Conservation (phyloP, 2,329 filamentous ascomycete genomes). For the Aspergillus flavus region DNA sequence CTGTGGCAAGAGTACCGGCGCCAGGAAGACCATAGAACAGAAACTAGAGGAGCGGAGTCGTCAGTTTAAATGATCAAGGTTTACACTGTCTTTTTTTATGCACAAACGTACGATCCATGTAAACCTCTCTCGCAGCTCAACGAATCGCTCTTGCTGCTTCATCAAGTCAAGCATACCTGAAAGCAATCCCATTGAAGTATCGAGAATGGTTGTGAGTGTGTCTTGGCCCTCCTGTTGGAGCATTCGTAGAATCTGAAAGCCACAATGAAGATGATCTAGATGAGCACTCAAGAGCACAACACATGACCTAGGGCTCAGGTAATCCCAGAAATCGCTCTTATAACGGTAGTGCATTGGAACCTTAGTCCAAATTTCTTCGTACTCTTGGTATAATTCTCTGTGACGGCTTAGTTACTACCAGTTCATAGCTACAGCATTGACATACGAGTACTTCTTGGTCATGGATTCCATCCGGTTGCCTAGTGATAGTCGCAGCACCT, state of each 20-base stretch:
- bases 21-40: constrained; percentile 13
- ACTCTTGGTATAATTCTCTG: background rate
- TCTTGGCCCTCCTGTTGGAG: constrained; percentile 2
- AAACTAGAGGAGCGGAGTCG: background rate
- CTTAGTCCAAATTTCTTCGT: background rate
- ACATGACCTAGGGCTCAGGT: background rate
- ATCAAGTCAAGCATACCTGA: constrained; percentile 10
- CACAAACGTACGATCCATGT: constrained; percentile 3
- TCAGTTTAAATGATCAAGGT: background rate
- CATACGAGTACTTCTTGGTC: background rate
- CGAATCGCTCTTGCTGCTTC: background rate
- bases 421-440: background rate
- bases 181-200: constrained; percentile 10
- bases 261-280: constrained; percentile 7
- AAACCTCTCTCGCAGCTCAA: background rate
- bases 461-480: background rate
- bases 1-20: constrained; percentile 10
- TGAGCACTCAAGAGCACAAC: constrained; percentile 2
- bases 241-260: constrained; percentile 12
- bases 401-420: background rate
- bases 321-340: background rate
- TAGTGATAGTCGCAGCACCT: constrained; percentile 13
- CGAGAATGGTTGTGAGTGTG: background rate
- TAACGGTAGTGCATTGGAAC: constrained; percentile 7
- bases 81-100: background rate